Base-by-base conservation (phyloP, 1,284 basidiomycete species). In the Omphalotus olearius region DNA sequence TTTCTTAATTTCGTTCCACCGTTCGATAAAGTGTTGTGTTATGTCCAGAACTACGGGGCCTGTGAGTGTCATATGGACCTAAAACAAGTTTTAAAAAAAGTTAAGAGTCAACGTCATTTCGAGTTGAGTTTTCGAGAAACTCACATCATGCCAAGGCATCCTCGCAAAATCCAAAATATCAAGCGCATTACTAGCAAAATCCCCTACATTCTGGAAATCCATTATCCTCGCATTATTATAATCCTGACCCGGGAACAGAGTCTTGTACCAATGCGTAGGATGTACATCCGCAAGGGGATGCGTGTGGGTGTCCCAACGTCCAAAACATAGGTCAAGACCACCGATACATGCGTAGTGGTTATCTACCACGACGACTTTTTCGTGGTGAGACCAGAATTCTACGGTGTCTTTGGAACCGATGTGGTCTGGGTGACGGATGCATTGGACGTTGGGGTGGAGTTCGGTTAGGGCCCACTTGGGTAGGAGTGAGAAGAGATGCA, bases 211-310 rank as follows among this genome's bases (percentile, higher is more conserved):
- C 66, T 91, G 75, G 70, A 94, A 93, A 65, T 93, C 91, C 64
- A 83, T 74, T 38, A 88, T 72, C 13, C 90, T 79, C 2, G 88
- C 90, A 56, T 95, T 93, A 67, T 95, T 94, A 69, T 91, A 95
- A 65, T 94, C 93, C 69, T 96, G 93, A 1, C 95, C 95, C 0
- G 94, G 91, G 74, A 95, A 98, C 28, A 98, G 74, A 0, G 91
- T 91, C 47, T 76, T 75, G 35, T 75, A 70, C 48, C 50, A 93
- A 61, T 93, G 75, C 1, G 89, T 89, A 0, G 92, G 91, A 63
- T 97, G 94, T 7, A 83, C 89, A 63, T 98, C 94, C 3, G 93
- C 88, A 35, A 96, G 77, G 1, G 92, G 91, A 62, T 92, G 90
- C 37, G 71, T 85, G 59, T 88, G 81, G 0, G 88, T 93, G 68